Percentiles rank a stretch among this genome's conserved stretches.
Conservation (phyloP, 345 rosid genomes). For the Brassica napus region DNA sequence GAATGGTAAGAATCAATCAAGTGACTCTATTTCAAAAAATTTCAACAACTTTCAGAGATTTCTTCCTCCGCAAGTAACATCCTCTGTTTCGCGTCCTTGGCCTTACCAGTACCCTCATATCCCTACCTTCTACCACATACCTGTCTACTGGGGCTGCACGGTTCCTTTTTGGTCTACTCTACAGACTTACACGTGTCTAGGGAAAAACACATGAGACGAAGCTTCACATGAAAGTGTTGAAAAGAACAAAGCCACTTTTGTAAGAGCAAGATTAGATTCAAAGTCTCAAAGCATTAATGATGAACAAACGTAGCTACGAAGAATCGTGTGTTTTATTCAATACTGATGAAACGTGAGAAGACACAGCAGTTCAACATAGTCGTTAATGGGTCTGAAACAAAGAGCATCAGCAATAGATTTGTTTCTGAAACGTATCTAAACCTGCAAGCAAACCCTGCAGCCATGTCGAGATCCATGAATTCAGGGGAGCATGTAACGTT, state of each 20-base stretch:
- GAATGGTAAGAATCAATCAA: not conserved
- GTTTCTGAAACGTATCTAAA: conserved; percentile 36
- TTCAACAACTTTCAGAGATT: conserved; percentile 22
- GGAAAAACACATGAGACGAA: conserved; percentile 65
- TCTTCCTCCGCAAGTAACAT: conserved; percentile 37
- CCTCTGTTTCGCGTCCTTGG: conserved; percentile 40
- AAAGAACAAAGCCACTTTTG: conserved; percentile 1
- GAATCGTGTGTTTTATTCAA: conserved; percentile 5
- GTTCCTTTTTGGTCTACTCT: conserved; percentile 26
- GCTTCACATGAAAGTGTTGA: conserved; percentile 11
- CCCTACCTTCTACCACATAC: conserved; percentile 48
- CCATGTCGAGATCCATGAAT: conserved; percentile 64
- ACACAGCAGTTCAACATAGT: conserved; percentile 40
- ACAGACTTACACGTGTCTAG: conserved; percentile 33
- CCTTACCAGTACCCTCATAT: conserved; percentile 43
- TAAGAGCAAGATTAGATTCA: conserved; percentile 10
- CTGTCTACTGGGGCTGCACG: conserved; percentile 49
- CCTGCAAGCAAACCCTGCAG: conserved; percentile 76
- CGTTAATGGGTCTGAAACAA: conserved; percentile 43
- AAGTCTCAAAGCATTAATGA: not conserved
- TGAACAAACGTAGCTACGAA: conserved; percentile 25
- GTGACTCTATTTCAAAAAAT: conserved; percentile 12
- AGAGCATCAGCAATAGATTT: conserved; percentile 27
- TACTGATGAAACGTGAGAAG: conserved; percentile 44
- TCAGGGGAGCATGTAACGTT: conserved; percentile 50